Evolutionary conservation across 2,329 filamentous ascomycete species (phyloP), one percentile per base, ranked within the genome.

Genomic region (Monosporascus sp.): DNA sequence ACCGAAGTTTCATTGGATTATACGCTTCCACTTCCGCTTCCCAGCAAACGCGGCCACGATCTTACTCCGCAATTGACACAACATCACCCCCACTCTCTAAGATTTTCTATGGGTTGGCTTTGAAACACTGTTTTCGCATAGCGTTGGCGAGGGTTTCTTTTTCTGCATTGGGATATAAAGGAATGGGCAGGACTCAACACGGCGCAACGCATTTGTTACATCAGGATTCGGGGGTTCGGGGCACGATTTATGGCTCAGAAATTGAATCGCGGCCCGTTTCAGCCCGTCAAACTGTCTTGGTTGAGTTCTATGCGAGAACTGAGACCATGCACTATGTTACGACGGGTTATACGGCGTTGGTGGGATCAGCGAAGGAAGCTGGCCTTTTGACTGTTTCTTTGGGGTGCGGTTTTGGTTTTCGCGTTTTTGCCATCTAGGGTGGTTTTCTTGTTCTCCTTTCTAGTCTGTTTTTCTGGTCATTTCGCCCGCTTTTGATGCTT

Each of bases 331-430:
- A 61, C 54, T 54, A 52, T 47, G 51, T 48, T 50, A 46, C 42
- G 46, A 51, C 50, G 51, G 53, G 49, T 58, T 60, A 60, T 58
- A 57, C 56, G 60, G 59, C 57, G 58, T 61, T 60, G 41, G 22
- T 31, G 20, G 51, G 45, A 11, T 50, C 41, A 46, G 25, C 11
- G 37, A 46, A 51, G 44, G 47, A 49, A 49, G 2, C 50, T 14
- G 38, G 51, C 31, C 15, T 17, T 51, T 37, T 18, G 22, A 22
- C 14, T 42, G 54, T 22, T 42, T n/a, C 48, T 57, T 52, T 44
- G 44, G 44, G 46, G 51, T 47, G 48, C 44, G 52, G 53, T 34
- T 34, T 34, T 5, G 31, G 31, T 34, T 34, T 27, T 2, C 11
- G 11, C 31, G 14, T 38, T 57, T 39, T 24, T 20, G 4, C 6